These are phyloP conservation scores for Podospora conica DNA, from an alignment of 495 filamentous ascomycete species.

Conservation along the genomic window DNA sequence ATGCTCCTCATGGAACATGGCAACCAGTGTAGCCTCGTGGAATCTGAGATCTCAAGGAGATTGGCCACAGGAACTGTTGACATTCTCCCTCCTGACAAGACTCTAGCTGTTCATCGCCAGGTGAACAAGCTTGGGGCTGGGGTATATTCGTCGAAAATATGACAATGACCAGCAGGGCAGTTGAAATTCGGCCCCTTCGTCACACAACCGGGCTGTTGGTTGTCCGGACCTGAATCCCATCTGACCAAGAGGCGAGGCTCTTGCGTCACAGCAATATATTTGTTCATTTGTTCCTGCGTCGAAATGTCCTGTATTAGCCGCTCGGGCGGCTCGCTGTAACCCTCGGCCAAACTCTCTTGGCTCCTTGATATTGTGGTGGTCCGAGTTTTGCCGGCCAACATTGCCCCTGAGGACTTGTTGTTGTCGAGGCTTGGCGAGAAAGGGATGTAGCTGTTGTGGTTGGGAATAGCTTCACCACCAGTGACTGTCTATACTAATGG, in stretches of 20 bases:
- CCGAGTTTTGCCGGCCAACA: neutral
- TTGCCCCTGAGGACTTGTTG: neutral
- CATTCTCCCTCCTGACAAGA: neutral
- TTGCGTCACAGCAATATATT: neutral
- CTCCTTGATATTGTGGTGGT: neutral
- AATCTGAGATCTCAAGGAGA: neutral
- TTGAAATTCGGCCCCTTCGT: neutral
- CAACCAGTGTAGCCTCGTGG: neutral
- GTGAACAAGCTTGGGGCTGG: neutral
- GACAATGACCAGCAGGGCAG: neutral
- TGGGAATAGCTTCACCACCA: neutral
- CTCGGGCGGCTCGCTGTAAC: neutral
- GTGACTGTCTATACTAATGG: neutral
- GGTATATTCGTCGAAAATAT: neutral
- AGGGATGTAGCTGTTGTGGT: neutral
- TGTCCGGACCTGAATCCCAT: neutral
- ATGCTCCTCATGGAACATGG: neutral
- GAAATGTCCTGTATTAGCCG: slow-evolving; percentile 14
- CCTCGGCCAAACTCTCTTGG: neutral
- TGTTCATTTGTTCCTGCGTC: neutral
- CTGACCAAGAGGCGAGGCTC: neutral
- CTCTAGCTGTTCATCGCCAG: neutral
- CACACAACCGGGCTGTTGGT: neutral
- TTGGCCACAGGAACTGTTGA: neutral
- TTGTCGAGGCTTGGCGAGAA: neutral